Base-by-base conservation (phyloP, 2,329 filamentous ascomycete genomes). In the Pyrenochaeta sp. region DNA sequence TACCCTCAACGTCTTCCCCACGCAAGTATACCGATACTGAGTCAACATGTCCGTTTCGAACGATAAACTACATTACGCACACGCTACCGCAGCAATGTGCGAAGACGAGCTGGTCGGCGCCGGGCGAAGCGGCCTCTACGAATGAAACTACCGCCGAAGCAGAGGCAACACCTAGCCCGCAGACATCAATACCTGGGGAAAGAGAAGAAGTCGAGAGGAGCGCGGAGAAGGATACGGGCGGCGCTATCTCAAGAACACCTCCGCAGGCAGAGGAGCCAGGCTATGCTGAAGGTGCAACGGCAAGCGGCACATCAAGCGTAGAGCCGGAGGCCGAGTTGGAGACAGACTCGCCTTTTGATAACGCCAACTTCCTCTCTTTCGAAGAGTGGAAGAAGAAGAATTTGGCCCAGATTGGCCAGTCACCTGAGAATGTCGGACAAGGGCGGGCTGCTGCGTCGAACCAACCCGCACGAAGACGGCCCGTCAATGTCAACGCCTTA, bases 381-480 rank as follows among this genome's bases (percentile, higher is more conserved):
- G 95, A 98, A 75, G 94, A 98, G 71, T 99, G 95, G 95, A 98
- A 97, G 80, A 92, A 90, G 72, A 91, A 93, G 82, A 97, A 96
- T 80, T 81, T 98, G 19, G 91, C 90, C 50, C 91, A 92, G 73
- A 90, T 88, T 3, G 94, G 92, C 12, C 94, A 97, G 72, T 92
- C 82, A 72, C 91, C 79, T 65, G 91, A 85, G 78, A 88, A 85
- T 77, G 84, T 85, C 73, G 91, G 81, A 74, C 87, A 83, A 65
- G 83, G 71, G 75, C 82, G 81, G 78, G 85, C 74, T 71, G 80
- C 73, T 62, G 68, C 72, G 24, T 64, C 69, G 5, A 80, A 75
- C 72, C 79, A 72, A 28, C 74, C 75, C 24, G 83, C 84, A 43
- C 80, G 77, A 58, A 85, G 83, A 62, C 82, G 84, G 43, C 83